Evolutionary conservation across 306 rosid genomes (phyloP).

Genomic region (Carpinus viminea): DNA sequence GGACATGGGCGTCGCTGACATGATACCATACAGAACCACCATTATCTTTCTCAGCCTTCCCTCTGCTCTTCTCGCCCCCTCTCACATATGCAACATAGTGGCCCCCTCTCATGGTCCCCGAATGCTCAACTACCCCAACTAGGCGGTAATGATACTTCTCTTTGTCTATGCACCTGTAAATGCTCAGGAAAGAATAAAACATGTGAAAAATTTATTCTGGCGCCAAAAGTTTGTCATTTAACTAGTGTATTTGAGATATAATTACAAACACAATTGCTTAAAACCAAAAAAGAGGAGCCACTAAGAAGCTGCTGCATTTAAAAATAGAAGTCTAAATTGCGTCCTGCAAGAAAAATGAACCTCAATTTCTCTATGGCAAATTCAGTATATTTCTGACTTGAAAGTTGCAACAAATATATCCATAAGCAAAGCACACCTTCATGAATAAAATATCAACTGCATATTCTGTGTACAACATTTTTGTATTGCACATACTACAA

Average conservation of each 20-base stretch:
- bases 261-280: not conserved
- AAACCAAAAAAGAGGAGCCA: not conserved
- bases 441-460: not conserved
- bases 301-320: not conserved
- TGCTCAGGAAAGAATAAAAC: not conserved
- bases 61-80: slow-evolving; percentile 60
- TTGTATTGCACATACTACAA: not conserved
- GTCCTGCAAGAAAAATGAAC: not conserved
- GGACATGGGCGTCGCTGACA: slow-evolving; percentile 72
- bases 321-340: not conserved
- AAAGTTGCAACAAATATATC: not conserved
- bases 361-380: not conserved
- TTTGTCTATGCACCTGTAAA: slow-evolving; percentile 48
- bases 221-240: not conserved
- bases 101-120: slow-evolving; percentile 87
- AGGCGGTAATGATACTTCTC: slow-evolving; percentile 63
- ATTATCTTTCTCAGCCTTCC: slow-evolving; percentile 43
- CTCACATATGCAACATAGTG: slow-evolving; percentile 90
- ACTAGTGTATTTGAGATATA: not conserved
- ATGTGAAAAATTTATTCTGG: not conserved
- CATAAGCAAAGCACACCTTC: not conserved
- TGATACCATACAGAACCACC: slow-evolving; percentile 68
- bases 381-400: not conserved
- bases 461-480: not conserved
- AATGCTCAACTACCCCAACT: slow-evolving; percentile 83